phyloP scores from a whole-genome alignment of 805 yeast species.

The Yamadazyma ubonensis region DNA sequence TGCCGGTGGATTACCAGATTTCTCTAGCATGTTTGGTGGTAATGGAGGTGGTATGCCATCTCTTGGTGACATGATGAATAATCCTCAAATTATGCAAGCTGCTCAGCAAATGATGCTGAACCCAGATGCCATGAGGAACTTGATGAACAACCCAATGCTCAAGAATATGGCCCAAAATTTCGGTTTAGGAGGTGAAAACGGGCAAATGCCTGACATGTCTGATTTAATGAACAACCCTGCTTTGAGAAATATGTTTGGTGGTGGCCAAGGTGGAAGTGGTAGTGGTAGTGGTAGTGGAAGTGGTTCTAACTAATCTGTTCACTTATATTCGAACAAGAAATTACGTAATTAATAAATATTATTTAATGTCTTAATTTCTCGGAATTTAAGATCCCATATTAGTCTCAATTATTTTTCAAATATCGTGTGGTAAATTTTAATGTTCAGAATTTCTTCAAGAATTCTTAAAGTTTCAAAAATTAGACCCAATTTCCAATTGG shows the following conservation, averaged over 20 bases:
- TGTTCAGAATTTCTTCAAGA: too few species aligned
- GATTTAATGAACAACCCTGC: slow-evolving; percentile 82
- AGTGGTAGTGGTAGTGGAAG: neutral
- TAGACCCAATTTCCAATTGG: too few species aligned
- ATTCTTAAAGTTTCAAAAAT: too few species aligned
- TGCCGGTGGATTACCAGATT: slow-evolving; percentile 69
- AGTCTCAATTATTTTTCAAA: too few species aligned
- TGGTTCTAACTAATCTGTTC: neutral
- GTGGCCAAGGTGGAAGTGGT: slow-evolving; percentile 6
- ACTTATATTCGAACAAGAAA: neutral
- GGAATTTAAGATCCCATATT: too few species aligned
- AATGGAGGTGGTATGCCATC: slow-evolving; percentile 73
- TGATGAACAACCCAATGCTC: slow-evolving; percentile 79
- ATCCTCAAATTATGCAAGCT: slow-evolving; percentile 80
- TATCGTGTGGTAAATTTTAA: too few species aligned
- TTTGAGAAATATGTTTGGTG: slow-evolving; percentile 52
- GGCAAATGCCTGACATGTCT: slow-evolving; percentile 53
- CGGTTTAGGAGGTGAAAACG: slow-evolving; percentile 61
- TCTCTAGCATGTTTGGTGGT: slow-evolving; percentile 63
- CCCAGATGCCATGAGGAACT: slow-evolving; percentile 69
- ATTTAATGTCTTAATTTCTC: neutral
- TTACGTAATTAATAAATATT: neutral
- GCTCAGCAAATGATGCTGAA: slow-evolving; percentile 56
- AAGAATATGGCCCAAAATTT: slow-evolving; percentile 81
- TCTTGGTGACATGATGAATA: slow-evolving; percentile 69